phyloP scores from a whole-genome alignment of 805 yeast species.

The Pichia occidentalis region DNA sequence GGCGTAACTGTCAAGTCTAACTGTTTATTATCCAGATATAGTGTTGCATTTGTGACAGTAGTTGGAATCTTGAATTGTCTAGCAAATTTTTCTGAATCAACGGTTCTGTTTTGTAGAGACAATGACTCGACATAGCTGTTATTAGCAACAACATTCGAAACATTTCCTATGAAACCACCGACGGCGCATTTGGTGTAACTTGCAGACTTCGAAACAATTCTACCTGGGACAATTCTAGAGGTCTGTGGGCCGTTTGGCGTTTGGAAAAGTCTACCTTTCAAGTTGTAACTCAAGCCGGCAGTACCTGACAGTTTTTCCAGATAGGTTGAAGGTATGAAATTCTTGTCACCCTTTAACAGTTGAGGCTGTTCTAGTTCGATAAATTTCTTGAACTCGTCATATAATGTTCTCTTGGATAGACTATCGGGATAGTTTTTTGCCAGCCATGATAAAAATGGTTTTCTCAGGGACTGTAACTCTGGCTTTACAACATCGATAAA shows the following conservation, averaged over 20 bases:
- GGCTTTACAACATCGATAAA: constrained; percentile 27
- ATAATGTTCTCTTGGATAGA: constrained; percentile 15
- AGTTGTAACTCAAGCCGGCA: constrained; percentile 68
- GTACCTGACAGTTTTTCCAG: constrained; percentile 42
- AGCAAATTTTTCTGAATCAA: constrained; percentile 23
- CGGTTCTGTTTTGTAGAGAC: constrained; percentile 23
- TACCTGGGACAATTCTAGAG: constrained; percentile 56
- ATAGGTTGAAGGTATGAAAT: constrained; percentile 18
- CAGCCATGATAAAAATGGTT: constrained; percentile 50
- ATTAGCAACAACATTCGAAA: constrained; percentile 19
- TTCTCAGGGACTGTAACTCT: constrained; percentile 41
- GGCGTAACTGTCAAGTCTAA: constrained; percentile 23
- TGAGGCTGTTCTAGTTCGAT: constrained; percentile 25
- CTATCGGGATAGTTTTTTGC: constrained; percentile 42
- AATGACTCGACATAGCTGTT: constrained; percentile 15
- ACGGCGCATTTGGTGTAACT: constrained; percentile 43
- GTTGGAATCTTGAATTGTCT: constrained; percentile 27
- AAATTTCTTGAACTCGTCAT: constrained; percentile 34
- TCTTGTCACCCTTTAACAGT: constrained; percentile 9
- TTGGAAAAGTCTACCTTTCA: constrained; percentile 61
- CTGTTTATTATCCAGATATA: constrained; percentile 20
- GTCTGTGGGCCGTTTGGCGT: constrained; percentile 63
- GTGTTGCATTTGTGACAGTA: constrained; percentile 22
- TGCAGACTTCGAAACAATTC: constrained; percentile 45
- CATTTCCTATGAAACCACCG: constrained; percentile 37